These are phyloP conservation scores for Capsicum baccatum DNA, from an alignment of 257 asterid genomes.

Conservation along the genomic window DNA sequence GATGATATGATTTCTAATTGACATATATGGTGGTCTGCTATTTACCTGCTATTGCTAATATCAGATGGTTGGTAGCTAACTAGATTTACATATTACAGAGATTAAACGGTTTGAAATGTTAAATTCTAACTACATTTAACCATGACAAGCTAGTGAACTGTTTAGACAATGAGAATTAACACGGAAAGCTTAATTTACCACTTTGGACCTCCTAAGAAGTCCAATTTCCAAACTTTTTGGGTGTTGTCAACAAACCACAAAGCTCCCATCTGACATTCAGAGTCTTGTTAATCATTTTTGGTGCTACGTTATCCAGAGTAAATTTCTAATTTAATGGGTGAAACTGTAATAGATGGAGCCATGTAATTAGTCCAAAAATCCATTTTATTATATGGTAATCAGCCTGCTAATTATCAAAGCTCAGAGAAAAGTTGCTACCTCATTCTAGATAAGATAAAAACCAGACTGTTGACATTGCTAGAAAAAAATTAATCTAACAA, in stretches of 20 bases:
- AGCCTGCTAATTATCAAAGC: not conserved
- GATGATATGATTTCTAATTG: not conserved
- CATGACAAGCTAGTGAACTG: not conserved
- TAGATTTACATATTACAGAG: not conserved
- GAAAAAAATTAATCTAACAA: not conserved
- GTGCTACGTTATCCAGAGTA: too few relatives aligned
- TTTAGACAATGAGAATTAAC: too few relatives aligned
- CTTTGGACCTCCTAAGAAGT: not conserved
- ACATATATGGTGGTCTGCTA: not conserved
- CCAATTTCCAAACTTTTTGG: not conserved
- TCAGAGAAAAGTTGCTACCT: not conserved
- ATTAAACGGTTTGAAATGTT: not conserved
- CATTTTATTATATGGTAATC: constrained; percentile 2
- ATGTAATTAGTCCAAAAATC: not conserved
- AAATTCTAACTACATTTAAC: not conserved
- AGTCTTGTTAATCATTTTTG: not conserved
- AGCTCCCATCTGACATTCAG: not conserved
- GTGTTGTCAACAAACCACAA: not conserved
- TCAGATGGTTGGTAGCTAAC: not conserved
- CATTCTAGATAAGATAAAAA: too few relatives aligned
- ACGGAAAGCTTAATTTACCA: not conserved
- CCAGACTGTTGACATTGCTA: too few relatives aligned
- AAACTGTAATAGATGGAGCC: not conserved
- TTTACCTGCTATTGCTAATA: not conserved
- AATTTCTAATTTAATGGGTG: not conserved